These are phyloP conservation scores for Taxawa tesnikishii DNA, from an alignment of 2,329 filamentous ascomycete genomes.

Conservation along the genomic window DNA sequence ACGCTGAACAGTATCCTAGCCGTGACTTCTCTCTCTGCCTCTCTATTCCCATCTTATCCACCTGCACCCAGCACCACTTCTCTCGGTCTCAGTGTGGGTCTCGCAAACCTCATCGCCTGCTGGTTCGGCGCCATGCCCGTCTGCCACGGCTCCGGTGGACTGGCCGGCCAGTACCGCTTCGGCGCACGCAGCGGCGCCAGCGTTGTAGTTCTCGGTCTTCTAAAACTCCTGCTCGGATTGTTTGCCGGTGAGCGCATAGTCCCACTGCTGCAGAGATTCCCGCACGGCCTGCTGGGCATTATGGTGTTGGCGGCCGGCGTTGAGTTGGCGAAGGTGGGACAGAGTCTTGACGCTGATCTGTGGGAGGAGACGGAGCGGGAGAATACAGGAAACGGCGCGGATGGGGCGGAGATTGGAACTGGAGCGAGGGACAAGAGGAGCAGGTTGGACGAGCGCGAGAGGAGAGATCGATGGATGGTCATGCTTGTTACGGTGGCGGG, in stretches of 20 bases:
- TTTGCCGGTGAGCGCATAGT: constrained; percentile 65
- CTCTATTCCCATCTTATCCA: constrained; percentile 45
- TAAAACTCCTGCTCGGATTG: constrained; percentile 67
- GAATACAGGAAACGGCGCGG: neutral
- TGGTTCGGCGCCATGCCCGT: constrained; percentile 95
- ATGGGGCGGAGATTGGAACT: no score
- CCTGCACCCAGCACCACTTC: constrained; percentile 57
- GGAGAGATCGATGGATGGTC: constrained; percentile 67
- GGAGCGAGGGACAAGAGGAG: constrained; percentile 31
- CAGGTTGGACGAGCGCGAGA: constrained; percentile 52
- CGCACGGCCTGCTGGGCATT: constrained; percentile 64
- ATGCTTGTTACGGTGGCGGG: constrained; percentile 82
- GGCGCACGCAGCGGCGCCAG: constrained; percentile 79
- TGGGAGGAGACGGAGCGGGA: neutral
- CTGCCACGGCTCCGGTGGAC: constrained; percentile 82
- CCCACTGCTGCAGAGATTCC: constrained; percentile 58
- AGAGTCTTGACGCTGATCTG: constrained; percentile 21
- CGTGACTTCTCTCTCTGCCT: constrained; percentile 63
- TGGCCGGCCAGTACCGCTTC: constrained; percentile 85
- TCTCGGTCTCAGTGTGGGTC: constrained; percentile 67
- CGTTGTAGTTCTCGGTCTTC: constrained; percentile 62
- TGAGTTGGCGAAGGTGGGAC: constrained; percentile 75
- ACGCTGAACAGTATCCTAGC: constrained; percentile 89
- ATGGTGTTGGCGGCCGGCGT: constrained; percentile 85
- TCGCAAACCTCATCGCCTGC: constrained; percentile 74